phyloP scores from a whole-genome alignment of 768 basidiomycete species.

The Lactifluus rugatus region DNA sequence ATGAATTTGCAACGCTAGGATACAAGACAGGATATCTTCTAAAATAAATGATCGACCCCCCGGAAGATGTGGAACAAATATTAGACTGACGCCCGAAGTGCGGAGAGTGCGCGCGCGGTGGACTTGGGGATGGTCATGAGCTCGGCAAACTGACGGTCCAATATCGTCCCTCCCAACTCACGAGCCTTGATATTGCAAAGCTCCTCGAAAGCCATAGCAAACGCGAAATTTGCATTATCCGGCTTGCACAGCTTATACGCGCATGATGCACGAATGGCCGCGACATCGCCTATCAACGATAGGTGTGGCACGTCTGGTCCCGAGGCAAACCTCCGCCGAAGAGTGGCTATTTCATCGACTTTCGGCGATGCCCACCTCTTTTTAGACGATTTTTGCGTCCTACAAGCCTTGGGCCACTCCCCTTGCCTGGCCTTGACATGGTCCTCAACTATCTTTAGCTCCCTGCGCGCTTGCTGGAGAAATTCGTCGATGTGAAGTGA shows the following conservation, averaged over 20 bases:
- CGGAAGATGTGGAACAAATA: neutral
- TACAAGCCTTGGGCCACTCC: slow-evolving; percentile 10
- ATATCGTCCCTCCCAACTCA: neutral
- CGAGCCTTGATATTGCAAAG: slow-evolving; percentile 17
- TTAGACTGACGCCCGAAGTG: neutral
- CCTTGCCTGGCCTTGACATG: slow-evolving; percentile 29
- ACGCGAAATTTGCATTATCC: neutral
- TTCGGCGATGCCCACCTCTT: neutral
- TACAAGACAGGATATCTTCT: neutral
- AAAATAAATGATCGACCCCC: neutral
- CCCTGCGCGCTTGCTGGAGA: slow-evolving; percentile 24
- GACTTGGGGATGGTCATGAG: slow-evolving; percentile 30
- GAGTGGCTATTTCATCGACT: neutral
- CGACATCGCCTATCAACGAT: slow-evolving; percentile 4
- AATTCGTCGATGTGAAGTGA: slow-evolving; percentile 19
- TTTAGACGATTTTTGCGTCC: neutral
- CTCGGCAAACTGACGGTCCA: slow-evolving; percentile 17
- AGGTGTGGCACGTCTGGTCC: slow-evolving; percentile 8
- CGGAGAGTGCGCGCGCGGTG: slow-evolving; percentile 10
- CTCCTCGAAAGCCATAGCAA: slow-evolving; percentile 2
- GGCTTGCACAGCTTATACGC: neutral
- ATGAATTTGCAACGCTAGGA: neutral
- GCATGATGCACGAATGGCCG: slow-evolving; percentile 12
- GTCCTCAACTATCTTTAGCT: slow-evolving; percentile 28
- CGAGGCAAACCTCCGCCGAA: neutral